Evolutionary conservation across 805 yeast species (phyloP).

Genomic region (Wickerhamomyces hampshirensis): DNA sequence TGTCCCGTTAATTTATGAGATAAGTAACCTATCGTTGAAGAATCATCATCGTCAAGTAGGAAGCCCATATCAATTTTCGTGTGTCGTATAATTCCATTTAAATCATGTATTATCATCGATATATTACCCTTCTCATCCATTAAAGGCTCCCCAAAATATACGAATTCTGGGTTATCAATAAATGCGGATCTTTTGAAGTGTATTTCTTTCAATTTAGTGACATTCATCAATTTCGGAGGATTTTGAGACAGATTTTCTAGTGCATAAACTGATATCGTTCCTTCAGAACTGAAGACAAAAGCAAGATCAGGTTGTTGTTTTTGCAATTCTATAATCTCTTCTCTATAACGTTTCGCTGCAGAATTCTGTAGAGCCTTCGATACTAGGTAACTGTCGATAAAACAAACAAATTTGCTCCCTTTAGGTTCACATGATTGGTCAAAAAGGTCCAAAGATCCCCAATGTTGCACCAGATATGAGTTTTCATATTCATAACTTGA

Average conservation of each 20-base stretch:
- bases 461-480: slow-evolving; percentile 50
- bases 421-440: slow-evolving; percentile 5
- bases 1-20: slow-evolving; percentile 78
- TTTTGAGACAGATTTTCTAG: slow-evolving; percentile 45
- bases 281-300: slow-evolving; percentile 36
- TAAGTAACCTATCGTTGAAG: slow-evolving; percentile 25
- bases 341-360: slow-evolving; percentile 11
- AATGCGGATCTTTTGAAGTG: slow-evolving; percentile 23
- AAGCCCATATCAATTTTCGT: slow-evolving; percentile 25
- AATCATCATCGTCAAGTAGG: slow-evolving; percentile 11
- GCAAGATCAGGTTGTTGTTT: slow-evolving; percentile 34
- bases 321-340: slow-evolving; percentile 21
- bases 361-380: slow-evolving; percentile 20
- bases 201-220: slow-evolving; percentile 32
- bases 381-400: slow-evolving; percentile 38
- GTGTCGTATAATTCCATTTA: slow-evolving; percentile 33
- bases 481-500: slow-evolving; percentile 56
- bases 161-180: slow-evolving; percentile 28
- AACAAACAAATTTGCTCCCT: slow-evolving; percentile 29
- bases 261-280: slow-evolving; percentile 39
- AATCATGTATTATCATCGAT: slow-evolving; percentile 43
- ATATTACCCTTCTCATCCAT: slow-evolving; percentile 25
- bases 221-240: slow-evolving; percentile 51
- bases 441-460: slow-evolving; percentile 43
- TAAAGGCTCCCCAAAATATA: slow-evolving; percentile 32